Evolutionary conservation across 495 filamentous ascomycete genomes (phyloP).

Genomic region (Xylaria scruposa): DNA sequence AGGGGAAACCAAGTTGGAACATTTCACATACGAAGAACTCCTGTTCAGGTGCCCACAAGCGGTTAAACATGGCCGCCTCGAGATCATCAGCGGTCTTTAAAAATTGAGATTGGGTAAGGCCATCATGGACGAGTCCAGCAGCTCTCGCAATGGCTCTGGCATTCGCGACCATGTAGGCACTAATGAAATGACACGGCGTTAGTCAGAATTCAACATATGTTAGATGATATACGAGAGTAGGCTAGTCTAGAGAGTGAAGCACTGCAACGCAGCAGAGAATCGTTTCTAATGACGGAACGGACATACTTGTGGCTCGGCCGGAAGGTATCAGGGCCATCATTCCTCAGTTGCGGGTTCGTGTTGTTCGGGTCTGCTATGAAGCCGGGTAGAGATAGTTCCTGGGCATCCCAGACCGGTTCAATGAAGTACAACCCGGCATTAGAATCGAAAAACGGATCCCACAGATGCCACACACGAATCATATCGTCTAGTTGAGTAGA

Average conservation of each 20-base stretch:
- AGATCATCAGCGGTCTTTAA: constrained; percentile 42
- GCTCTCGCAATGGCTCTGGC: constrained; percentile 49
- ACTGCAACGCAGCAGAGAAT: background rate
- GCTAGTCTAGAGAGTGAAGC: background rate
- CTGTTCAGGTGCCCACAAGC: constrained; percentile 48
- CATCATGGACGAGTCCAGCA: constrained; percentile 42
- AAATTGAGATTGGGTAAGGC: constrained; percentile 39
- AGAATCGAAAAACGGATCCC: constrained; percentile 46
- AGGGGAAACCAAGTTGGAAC: background rate
- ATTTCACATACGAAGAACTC: constrained; percentile 44
- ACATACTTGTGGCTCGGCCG: constrained; percentile 48
- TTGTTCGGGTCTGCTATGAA: constrained; percentile 46
- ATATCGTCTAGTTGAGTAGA: constrained; percentile 49
- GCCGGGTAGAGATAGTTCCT: constrained; percentile 51
- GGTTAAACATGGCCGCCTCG: constrained; percentile 45
- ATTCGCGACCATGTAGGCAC: constrained; percentile 55
- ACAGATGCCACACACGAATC: constrained; percentile 48
- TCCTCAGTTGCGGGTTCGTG: constrained; percentile 40
- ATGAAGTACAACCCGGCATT: constrained; percentile 49
- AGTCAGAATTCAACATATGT: background rate
- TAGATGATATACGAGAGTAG: background rate
- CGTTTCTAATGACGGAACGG: background rate
- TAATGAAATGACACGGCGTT: background rate
- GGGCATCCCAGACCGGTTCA: constrained; percentile 53
- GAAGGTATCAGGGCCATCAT: constrained; percentile 52